Evolutionary conservation across 306 rosid genomes (phyloP).

Genomic region (Vicia faba): DNA sequence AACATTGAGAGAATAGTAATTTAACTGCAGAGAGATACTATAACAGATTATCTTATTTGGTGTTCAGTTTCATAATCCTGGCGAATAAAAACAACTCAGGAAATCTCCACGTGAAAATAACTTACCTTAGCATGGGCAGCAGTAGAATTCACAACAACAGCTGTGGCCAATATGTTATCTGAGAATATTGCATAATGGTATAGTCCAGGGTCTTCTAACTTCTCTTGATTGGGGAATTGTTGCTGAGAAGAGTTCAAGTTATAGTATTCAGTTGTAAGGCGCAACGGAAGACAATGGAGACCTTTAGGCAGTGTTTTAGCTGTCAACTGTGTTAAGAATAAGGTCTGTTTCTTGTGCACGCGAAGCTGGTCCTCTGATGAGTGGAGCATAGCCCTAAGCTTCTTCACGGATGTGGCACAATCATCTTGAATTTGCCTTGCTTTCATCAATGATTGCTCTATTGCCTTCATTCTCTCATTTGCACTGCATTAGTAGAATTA

Average conservation of each 20-base stretch:
- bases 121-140: constrained; percentile 70
- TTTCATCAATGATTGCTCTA: constrained; percentile 80
- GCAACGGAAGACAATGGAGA: constrained; percentile 96
- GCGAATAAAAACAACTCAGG: constrained; percentile 14
- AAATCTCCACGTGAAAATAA: background rate
- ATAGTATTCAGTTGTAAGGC: constrained; percentile 88
- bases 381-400: constrained; percentile 93
- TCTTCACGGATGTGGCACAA: constrained; percentile 73
- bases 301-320: constrained; percentile 95
- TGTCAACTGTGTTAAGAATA: constrained; percentile 83
- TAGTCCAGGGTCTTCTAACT: constrained; percentile 68
- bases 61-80: constrained; percentile 20
- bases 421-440: constrained; percentile 81
- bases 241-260: constrained; percentile 68
- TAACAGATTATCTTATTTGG: background rate
- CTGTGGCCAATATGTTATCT: constrained; percentile 86
- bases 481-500: constrained; percentile 56
- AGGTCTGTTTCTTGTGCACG: constrained; percentile 83
- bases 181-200: constrained; percentile 92
- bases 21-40: background rate
- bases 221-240: constrained; percentile 70
- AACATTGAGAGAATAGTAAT: constrained; percentile 8
- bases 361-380: constrained; percentile 92
- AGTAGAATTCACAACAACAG: constrained; percentile 88
- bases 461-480: constrained; percentile 69